Evolutionary conservation across 2,329 filamentous ascomycete species (phyloP).

Genomic region (Epicoccum nigrum): DNA sequence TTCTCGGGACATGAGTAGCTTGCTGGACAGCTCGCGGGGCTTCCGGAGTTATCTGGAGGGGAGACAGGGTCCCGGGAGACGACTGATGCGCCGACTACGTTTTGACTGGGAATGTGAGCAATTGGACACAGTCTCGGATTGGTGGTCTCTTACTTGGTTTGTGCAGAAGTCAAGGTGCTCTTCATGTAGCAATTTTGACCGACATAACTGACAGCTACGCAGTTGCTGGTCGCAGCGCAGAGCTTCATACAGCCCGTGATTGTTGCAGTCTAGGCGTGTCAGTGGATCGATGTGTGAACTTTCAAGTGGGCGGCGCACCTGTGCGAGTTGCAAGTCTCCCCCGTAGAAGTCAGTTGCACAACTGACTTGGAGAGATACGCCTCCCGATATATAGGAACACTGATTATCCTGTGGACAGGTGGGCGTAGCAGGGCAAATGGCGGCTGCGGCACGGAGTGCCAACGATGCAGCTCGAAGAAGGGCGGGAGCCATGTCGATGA

Average conservation of each 20-base stretch:
- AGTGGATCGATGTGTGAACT: not conserved
- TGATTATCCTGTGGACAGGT: slow-evolving; percentile 3
- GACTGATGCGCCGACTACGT: not conserved
- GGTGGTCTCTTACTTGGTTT: not conserved
- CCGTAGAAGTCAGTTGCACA: slow-evolving; percentile 6
- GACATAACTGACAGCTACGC: not conserved
- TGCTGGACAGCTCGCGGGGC: not conserved
- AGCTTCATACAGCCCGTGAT: not conserved
- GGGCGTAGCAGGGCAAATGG: not conserved
- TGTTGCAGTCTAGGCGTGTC: not conserved
- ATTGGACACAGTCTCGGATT: not conserved
- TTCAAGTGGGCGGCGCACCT: not conserved
- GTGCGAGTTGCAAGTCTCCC: slow-evolving; percentile 4
- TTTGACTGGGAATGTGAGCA: not conserved
- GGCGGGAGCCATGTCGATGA: not conserved
- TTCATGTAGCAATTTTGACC: slow-evolving; percentile 1
- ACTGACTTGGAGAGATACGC: not conserved
- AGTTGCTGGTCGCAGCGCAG: not conserved
- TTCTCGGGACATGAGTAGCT: not conserved
- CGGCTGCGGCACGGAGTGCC: not conserved
- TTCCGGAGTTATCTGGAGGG: not conserved
- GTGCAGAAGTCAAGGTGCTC: not conserved
- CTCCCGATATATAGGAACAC: not conserved
- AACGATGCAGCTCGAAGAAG: not conserved
- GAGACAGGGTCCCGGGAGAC: not conserved